Base-by-base conservation (phyloP, 306 rosid species). In the Trifolium pratense region DNA sequence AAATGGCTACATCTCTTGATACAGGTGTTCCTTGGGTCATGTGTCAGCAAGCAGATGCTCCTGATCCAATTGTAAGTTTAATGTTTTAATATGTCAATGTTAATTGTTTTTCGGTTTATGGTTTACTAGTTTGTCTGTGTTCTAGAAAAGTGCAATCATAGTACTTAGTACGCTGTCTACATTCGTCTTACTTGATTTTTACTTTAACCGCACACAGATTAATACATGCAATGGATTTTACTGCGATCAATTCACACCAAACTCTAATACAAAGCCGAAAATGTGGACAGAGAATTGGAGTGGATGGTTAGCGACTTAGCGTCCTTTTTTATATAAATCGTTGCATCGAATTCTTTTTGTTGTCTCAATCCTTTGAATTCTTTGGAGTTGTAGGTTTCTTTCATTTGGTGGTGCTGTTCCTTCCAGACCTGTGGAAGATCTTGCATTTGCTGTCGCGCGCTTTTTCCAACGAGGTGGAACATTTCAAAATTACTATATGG, bases 1-100 rank as follows among this genome's bases (percentile, higher is more conserved):
- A 75, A 53, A 95, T 95, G 99, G 99, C 99, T 69, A 78, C 81
- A 51, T 83, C 97, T 66, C 83, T 95, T 86, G 88, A 91, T 80
- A 95, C 99, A 5, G 99, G 99, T 36, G 99, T 95, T 61, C 99
- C 99, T 31, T 95, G 99, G 99, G 90, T 91, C 80, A 95, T 95
- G 99, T 91, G 99, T 86, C 95, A 90, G 85, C 99, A 91, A 87
- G 83, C 71, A 9, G 89, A 95, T 86, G 99, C 99, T 79, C 99
- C 99, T 20, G 86, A 91, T 73, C 96, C 99, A 29, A 89, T 95
- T 68, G 97, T 95, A 78, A 82, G 89, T 62, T 82, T 60, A 77
- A 58, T 62, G 55, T 15, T 12, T 67, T 63, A n/a, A 34, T 37
- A 16, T 68, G 42, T 63, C 52, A 45, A 64, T 45, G 36, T 34